These are phyloP conservation scores for Thelonectria rubi DNA, from an alignment of 2,329 filamentous ascomycete species.

Conservation along the genomic window DNA sequence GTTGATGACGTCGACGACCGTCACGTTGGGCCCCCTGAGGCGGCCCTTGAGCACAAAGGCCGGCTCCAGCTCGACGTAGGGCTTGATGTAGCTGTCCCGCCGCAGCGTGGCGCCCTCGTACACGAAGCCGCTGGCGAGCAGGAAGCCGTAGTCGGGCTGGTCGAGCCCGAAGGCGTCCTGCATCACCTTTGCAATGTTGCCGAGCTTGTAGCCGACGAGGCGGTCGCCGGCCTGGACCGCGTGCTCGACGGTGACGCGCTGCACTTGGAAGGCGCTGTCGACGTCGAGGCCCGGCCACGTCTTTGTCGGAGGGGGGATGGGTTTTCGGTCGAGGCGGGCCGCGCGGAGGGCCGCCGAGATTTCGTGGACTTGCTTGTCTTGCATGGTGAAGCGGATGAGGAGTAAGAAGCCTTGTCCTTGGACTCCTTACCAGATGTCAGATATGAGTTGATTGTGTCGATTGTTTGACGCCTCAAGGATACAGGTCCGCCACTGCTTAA, in stretches of 20 bases:
- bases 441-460: neutral
- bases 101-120: constrained; percentile 39
- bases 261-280: constrained; percentile 36
- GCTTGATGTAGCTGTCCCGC: constrained; percentile 38
- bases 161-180: constrained; percentile 43
- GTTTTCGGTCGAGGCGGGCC: constrained; percentile 31
- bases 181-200: constrained; percentile 45
- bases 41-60: constrained; percentile 40
- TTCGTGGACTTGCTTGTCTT: constrained; percentile 19
- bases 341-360: constrained; percentile 31
- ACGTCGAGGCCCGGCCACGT: constrained; percentile 35
- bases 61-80: constrained; percentile 42
- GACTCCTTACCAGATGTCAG: too few relatives aligned
- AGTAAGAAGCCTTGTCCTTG: too few relatives aligned
- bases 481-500: neutral
- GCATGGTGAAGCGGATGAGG: neutral
- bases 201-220: constrained; percentile 42
- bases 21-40: constrained; percentile 40
- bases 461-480: neutral
- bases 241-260: constrained; percentile 34
- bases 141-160: constrained; percentile 42
- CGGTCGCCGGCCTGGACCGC: constrained; percentile 38
- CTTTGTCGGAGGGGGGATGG: constrained; percentile 35
- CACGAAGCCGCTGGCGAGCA: constrained; percentile 37
- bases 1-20: constrained; percentile 42